These are phyloP conservation scores for Dioscorea zingiberensis DNA, from an alignment of 106 monocot genomes.

Conservation along the genomic window DNA sequence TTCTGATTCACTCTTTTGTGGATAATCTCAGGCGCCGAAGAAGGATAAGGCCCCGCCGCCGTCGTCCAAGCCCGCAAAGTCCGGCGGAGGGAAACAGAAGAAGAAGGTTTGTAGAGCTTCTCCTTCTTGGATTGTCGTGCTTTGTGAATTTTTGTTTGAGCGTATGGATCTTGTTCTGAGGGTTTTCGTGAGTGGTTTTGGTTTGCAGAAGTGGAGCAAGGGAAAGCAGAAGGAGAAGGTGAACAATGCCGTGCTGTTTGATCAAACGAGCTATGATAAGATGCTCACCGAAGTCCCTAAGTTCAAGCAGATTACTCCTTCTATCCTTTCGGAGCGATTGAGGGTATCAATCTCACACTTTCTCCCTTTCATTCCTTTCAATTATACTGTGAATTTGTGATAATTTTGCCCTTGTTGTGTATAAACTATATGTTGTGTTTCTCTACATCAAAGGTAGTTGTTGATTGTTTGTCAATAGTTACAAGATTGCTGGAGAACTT, in stretches of 20 bases:
- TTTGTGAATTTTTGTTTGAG: too few species aligned
- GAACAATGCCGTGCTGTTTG: constrained; percentile 35
- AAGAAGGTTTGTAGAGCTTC: constrained; percentile 17
- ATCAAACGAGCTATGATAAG: constrained; percentile 42
- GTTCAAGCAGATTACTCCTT: constrained; percentile 47
- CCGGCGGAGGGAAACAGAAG: constrained; percentile 38
- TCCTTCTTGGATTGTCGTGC: too few species aligned
- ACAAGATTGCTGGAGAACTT: too few species aligned
- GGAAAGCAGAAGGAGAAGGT: constrained; percentile 46
- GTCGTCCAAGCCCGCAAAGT: constrained; percentile 32
- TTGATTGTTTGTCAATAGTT: too few species aligned
- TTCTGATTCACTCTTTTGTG: not conserved
- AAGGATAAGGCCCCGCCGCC: constrained; percentile 37
- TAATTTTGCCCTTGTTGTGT: not conserved
- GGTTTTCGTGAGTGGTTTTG: not conserved
- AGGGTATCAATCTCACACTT: constrained; percentile 20
- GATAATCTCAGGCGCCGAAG: constrained; percentile 22
- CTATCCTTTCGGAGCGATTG: constrained; percentile 33
- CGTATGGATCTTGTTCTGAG: not conserved
- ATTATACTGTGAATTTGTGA: not conserved
- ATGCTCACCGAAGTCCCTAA: constrained; percentile 48
- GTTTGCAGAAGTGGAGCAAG: constrained; percentile 38
- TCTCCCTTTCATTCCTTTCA: not conserved
- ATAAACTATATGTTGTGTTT: too few species aligned
- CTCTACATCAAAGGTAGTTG: too few species aligned